Evolutionary conservation across 768 basidiomycete species (phyloP), one percentile per base, ranked within the genome.

Genomic region (Lanmaoa pseudosensibilis): DNA sequence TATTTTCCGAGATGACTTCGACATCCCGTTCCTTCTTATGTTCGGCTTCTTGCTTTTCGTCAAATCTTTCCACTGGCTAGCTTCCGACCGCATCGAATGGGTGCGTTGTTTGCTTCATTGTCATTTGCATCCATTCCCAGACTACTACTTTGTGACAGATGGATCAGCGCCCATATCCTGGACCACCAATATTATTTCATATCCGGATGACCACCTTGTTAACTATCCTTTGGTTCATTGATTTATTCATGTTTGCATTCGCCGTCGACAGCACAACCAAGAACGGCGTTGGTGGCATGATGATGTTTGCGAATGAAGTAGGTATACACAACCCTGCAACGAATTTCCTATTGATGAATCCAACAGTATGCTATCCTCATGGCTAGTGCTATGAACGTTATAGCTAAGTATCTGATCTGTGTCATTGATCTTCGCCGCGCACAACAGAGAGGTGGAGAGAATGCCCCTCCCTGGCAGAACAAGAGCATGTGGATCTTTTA

Each of bases 401-500:
- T 88, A 43, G 79, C 87, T 49, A 93, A 96, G 72, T 98, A 98
- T 69, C 62, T 82, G 19, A 82, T 98, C 49, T 92, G 89, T 41
- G 72, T 88, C 16, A 81, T 90, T 58, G 97, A 99, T 69, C 74
- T 94, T 46, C 80, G 91, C 30, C 81, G 92, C 23, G 93, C 94
- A 2, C 82, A 85, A 46, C 77, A 78, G 50, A 74, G 88, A 54
- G 92, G 92, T 37, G 90, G 90, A 32, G 91, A 90, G 71, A 89
- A 88, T 70, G 86, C 90, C 2, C 87, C 94, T 59, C 84, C 88
- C 46, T 98, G 97, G 97, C 95, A 99, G 72, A 89, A 94, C 67
- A 98, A 98, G 79, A 94, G 92, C 77, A 95, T 98, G 87, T 95
- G 86, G 80, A 78, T 90, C 10, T 98, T 97, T 76, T 98, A 98